Evolutionary conservation across 768 basidiomycete genomes (phyloP).

Genomic region (Hericium erinaceus): DNA sequence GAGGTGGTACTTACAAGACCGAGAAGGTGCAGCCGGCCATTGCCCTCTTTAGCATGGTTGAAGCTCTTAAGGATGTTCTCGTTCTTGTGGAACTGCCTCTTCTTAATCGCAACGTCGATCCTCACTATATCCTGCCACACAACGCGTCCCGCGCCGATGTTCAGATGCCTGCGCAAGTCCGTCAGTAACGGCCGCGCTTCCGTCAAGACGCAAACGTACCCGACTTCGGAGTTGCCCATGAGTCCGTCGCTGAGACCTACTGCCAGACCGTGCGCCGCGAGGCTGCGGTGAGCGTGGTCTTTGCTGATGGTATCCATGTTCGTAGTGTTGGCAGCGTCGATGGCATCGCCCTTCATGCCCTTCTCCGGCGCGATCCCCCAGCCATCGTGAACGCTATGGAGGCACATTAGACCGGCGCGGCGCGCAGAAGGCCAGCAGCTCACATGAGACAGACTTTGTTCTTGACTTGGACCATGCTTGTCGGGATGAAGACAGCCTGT

Average conservation of each 20-base stretch:
- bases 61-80: slow-evolving; percentile 61
- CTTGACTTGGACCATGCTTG: slow-evolving; percentile 47
- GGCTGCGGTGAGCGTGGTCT: slow-evolving; percentile 59
- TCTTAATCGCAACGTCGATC: slow-evolving; percentile 89
- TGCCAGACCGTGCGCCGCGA: slow-evolving; percentile 83
- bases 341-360: slow-evolving; percentile 80
- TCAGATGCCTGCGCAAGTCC: slow-evolving; percentile 60
- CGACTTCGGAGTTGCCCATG: slow-evolving; percentile 98
- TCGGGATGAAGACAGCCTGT: not conserved
- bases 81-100: slow-evolving; percentile 77
- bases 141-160: slow-evolving; percentile 89
- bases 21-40: slow-evolving; percentile 79
- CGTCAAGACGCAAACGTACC: slow-evolving; percentile 40
- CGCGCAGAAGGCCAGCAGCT: slow-evolving; percentile 17
- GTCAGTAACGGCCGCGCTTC: not conserved
- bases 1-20: slow-evolving; percentile 53
- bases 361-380: slow-evolving; percentile 74
- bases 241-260: slow-evolving; percentile 89
- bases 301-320: slow-evolving; percentile 86
- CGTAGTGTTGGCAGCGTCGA: slow-evolving; percentile 73
- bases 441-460: slow-evolving; percentile 92
- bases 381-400: slow-evolving; percentile 81
- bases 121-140: slow-evolving; percentile 98
- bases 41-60: slow-evolving; percentile 72
- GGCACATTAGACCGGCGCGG: no score